These are phyloP conservation scores for Aurinia saxatilis DNA, from an alignment of 345 rosid genomes.

Conservation along the genomic window DNA sequence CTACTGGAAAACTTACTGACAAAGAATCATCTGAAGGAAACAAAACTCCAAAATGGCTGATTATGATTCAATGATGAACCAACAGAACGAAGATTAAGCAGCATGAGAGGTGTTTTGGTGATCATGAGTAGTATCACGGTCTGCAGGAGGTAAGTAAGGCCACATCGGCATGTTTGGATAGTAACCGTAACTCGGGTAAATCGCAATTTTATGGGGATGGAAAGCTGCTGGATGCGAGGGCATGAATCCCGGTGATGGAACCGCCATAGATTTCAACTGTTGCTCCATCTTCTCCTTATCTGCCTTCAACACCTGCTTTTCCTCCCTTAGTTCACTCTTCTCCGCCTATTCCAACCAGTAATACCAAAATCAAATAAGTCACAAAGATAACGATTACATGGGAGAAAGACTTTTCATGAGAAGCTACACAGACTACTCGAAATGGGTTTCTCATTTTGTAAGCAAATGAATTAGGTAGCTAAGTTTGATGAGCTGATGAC, in stretches of 20 bases:
- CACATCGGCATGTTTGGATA: conserved; percentile 62
- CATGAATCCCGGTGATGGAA: conserved; percentile 51
- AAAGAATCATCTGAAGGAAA: conserved; percentile 19
- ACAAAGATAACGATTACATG: neutral
- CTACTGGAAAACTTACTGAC: neutral
- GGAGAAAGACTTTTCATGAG: neutral
- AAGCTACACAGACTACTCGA: neutral
- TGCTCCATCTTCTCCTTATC: conserved; percentile 78
- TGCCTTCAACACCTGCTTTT: conserved; percentile 63
- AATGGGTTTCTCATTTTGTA: neutral
- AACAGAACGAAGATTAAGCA: conserved; percentile 33
- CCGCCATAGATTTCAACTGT: conserved; percentile 51
- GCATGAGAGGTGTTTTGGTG: conserved; percentile 73
- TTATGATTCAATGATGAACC: neutral
- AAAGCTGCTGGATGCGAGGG: conserved; percentile 44
- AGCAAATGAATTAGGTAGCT: neutral
- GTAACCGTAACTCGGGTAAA: conserved; percentile 55
- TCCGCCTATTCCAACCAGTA: conserved; percentile 44
- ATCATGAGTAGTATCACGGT: conserved; percentile 74
- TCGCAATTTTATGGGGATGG: conserved; percentile 56
- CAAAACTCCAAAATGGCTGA: conserved; percentile 11
- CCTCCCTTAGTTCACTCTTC: conserved; percentile 85
- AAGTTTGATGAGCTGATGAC: neutral
- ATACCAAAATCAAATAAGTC: neutral
- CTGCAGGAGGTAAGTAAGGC: conserved; percentile 73